Base-by-base conservation (phyloP, 2,329 filamentous ascomycete species). In the Talaromyces sp. region DNA sequence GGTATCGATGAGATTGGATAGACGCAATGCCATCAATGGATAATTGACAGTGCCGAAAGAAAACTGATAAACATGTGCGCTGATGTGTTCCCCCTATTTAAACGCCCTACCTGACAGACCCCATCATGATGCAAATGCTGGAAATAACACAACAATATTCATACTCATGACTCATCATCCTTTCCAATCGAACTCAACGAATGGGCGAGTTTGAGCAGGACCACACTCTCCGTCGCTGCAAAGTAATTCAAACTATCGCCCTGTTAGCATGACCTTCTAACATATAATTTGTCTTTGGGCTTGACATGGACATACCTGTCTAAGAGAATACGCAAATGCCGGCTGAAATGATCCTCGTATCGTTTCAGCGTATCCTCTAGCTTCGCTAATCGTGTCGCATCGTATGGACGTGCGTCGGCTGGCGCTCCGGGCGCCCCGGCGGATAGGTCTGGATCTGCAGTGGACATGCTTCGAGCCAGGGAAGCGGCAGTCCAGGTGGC, bases 141-240 rank as follows among this genome's bases (percentile, higher is more conserved):
- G 39, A 16, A 31, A 31, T 45, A n/a, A 41, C 13, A 59, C 33
- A 43, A 43, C 24, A 8, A n/a, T 19, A 43, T 10, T 59, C 56
- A 59, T 33, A 59, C 9, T 45, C 27, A 59, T 31, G 22, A n/a
- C 33, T 66, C 78, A 50, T 80, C 78, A 22, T 80, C 78, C 64
- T 78, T 79, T 67, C 74, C 75, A 63, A 80, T 78, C 3, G 77
- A 75, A 66, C 77, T 79, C 56, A 80, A 65, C 0, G 78, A 76
- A 66, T 80, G 78, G 11, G 78, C 78, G 16, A 99, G 82, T 69
- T 93, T 94, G 68, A 98, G 81, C 69, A 99, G 84, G 19, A 97
- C 95, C 3, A 97, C 94, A 45, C 95, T 98, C 81, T 99, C 95
- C 0, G 95, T 98, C 0, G 95, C 95, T 2, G 95, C 95, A 72